phyloP scores from a whole-genome alignment of 169 alveolate species.

The Plasmodium vivax region DNA sequence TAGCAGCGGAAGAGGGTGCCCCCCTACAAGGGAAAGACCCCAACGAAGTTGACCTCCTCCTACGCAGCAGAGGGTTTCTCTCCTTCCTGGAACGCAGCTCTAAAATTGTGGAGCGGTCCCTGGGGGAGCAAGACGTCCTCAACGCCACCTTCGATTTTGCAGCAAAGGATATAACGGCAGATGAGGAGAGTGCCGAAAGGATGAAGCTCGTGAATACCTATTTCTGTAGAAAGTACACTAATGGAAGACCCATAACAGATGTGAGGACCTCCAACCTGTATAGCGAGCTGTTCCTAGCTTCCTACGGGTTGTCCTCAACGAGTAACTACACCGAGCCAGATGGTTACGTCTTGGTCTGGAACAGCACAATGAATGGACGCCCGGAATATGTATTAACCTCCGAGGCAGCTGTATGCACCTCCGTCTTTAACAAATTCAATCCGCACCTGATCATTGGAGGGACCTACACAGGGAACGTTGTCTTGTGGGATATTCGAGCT shows the following conservation, averaged over 20 bases:
- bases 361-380: slow-evolving; percentile 79
- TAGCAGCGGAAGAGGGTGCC: not conserved
- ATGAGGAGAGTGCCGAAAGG: slow-evolving; percentile 21
- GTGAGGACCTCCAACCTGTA: slow-evolving; percentile 67
- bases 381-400: slow-evolving; percentile 91
- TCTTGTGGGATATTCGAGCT: slow-evolving; percentile 94
- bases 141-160: slow-evolving; percentile 47
- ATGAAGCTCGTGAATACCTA: slow-evolving; percentile 53
- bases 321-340: slow-evolving; percentile 81
- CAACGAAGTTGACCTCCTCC: not conserved
- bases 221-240: slow-evolving; percentile 57
- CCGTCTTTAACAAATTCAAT: slow-evolving; percentile 89
- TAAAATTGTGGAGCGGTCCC: slow-evolving; percentile 42
- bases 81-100: slow-evolving; percentile 36
- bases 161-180: not conserved
- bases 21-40: not conserved
- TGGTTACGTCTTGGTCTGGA: slow-evolving; percentile 88
- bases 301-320: slow-evolving; percentile 87
- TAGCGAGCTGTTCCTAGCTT: slow-evolving; percentile 84
- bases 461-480: slow-evolving; percentile 90
- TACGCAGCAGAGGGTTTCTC: slow-evolving; percentile 9
- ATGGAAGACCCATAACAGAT: slow-evolving; percentile 77
- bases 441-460: slow-evolving; percentile 93
- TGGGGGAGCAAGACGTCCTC: slow-evolving; percentile 71
- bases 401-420: slow-evolving; percentile 89